phyloP scores from a whole-genome alignment of 2,329 filamentous ascomycete species.

The Penicillium aurantiogriseum region DNA sequence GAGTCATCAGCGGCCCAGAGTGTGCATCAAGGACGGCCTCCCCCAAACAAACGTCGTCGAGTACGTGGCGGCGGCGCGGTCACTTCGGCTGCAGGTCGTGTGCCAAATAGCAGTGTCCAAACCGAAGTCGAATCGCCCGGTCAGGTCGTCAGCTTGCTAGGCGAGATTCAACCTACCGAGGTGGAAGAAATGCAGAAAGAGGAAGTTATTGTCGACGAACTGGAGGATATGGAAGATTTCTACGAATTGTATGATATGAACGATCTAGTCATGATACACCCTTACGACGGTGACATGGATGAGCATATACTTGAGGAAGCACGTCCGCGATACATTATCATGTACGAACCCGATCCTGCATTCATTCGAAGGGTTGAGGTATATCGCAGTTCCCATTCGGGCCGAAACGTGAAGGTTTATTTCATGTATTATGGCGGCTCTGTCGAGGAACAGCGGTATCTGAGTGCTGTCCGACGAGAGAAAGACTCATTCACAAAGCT shows the following conservation, averaged over 20 bases:
- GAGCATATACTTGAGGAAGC: constrained; percentile 95
- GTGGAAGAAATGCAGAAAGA: constrained; percentile 70
- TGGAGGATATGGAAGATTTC: constrained; percentile 89
- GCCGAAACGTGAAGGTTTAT: constrained; percentile 86
- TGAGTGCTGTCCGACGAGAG: constrained; percentile 84
- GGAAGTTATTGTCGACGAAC: constrained; percentile 68
- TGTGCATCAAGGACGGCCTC: constrained; percentile 60
- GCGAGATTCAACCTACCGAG: constrained; percentile 78
- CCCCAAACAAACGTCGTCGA: constrained; percentile 81
- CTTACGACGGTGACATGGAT: constrained; percentile 93
- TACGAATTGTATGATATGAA: constrained; percentile 90
- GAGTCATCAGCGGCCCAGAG: constrained; percentile 21
- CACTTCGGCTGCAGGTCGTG: constrained; percentile 59
- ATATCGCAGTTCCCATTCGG: constrained; percentile 89
- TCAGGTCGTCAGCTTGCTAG: constrained; percentile 79
- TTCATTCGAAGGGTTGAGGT: constrained; percentile 95
- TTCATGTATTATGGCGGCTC: constrained; percentile 96
- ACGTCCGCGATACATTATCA: constrained; percentile 90
- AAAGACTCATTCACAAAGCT: constrained; percentile 95
- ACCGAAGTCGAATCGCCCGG: constrained; percentile 74
- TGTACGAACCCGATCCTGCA: constrained; percentile 95
- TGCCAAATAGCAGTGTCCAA: constrained; percentile 70
- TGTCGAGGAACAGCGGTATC: constrained; percentile 91
- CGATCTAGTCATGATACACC: constrained; percentile 82
- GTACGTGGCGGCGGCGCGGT: constrained; percentile 72